Base-by-base conservation (phyloP, 2,329 filamentous ascomycete genomes). In the Botryosphaeria dothidea region DNA sequence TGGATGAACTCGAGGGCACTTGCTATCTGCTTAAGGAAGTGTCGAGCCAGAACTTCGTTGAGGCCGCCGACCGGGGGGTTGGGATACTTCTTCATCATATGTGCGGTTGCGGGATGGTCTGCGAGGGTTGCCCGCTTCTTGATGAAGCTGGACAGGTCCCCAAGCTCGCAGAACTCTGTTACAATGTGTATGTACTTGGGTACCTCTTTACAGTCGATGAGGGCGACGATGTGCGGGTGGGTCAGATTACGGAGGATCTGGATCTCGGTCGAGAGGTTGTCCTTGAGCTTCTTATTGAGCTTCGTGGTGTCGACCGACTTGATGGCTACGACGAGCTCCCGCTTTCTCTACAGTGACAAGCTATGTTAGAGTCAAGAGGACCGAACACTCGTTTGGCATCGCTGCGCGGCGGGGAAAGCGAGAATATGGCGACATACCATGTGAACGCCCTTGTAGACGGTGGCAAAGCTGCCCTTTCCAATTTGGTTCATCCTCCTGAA, bases 131-230 rank as follows among this genome's bases (percentile, higher is more conserved):
- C 89, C 67, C 94, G 88, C 80, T 95, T 96, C 84, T 95, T 96
- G 81, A 99, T 97, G 79, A 99, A 98, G 62, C 94, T 85, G 11
- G 95, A 96, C 66, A 99, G 81, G 75, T 99, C 95, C 23, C 95
- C 94, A 45, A 99, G 86, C 75, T 96, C 92, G 80, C 95, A 98
- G 80, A 96, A 98, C 81, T 99, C 95, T 94, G 98, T 99, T 68
- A 98, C 90, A 66, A 99, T 86, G 79, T 99, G 95, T 80, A 98
- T 97, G 74, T 96, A 92, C 23, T 90, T 89, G 3, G 87, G 83
- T 0, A 92, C 90, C 78, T 98, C 93, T 77, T 94, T 86, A 81
- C 93, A 97, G 79, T 97, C 92, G 82, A 97, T 93, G 54, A 99
- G 89, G 71, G 93, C 92, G 70, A 98, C 95, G 71, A 99, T 97